These are phyloP conservation scores for Eimeria necatrix DNA, from an alignment of 169 alveolate genomes.

Conservation along the genomic window DNA sequence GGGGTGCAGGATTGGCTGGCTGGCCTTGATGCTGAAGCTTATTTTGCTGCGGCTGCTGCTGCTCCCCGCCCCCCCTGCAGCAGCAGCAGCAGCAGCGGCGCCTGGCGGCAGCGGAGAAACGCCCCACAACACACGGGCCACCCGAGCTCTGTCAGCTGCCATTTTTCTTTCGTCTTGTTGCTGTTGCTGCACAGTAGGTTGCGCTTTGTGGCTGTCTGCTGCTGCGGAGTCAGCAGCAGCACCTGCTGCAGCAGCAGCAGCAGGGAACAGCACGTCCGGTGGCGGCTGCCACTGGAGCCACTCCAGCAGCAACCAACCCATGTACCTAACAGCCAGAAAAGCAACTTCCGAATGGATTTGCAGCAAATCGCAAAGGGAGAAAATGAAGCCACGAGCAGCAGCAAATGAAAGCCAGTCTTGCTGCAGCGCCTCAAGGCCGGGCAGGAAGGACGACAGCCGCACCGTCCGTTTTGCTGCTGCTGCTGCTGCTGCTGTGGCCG, in stretches of 20 bases:
- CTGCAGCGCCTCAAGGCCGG: constrained; percentile 41
- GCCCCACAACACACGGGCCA: constrained; percentile 50
- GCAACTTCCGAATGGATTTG: constrained; percentile 54
- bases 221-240: neutral
- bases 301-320: constrained; percentile 74
- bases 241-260: constrained; percentile 29
- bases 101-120: neutral
- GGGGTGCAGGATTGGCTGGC: constrained; percentile 16
- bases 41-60: neutral
- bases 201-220: neutral
- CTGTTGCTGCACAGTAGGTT: neutral
- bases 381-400: constrained; percentile 43
- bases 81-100: neutral
- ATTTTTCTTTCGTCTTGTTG: neutral
- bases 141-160: constrained; percentile 61
- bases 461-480: neutral
- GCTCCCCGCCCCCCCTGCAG: neutral
- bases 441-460: neutral
- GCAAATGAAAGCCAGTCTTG: constrained; percentile 58
- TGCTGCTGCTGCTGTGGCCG: constrained; percentile 33
- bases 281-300: constrained; percentile 62
- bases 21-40: neutral
- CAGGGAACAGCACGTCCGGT: constrained; percentile 28
- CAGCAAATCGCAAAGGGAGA: constrained; percentile 41
- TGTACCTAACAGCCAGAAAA: constrained; percentile 41